A percentile compares a stretch with the other conserved stretches of the same genome.
phyloP scores from a whole-genome alignment of 2,329 filamentous ascomycete genomes.

The Trichophyton equinum region DNA sequence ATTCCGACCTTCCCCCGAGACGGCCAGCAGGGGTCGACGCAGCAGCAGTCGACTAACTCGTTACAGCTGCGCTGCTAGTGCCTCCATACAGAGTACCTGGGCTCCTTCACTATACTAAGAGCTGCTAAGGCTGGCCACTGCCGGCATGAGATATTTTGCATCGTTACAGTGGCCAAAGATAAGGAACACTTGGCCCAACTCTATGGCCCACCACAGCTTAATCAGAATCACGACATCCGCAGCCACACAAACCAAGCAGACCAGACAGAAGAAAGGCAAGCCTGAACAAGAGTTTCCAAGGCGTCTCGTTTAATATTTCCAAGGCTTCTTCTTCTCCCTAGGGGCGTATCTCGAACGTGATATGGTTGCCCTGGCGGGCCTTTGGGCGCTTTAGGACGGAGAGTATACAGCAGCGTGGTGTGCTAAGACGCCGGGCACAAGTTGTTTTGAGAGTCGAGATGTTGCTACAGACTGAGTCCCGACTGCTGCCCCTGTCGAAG shows the following conservation, averaged over 20 bases:
- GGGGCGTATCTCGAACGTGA: not conserved
- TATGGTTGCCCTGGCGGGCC: not conserved
- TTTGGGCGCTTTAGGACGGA: not conserved
- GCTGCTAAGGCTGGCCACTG: no score
- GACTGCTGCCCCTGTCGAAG: not conserved
- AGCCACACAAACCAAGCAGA: not conserved
- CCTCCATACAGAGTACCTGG: no score
- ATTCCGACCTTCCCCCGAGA: not conserved
- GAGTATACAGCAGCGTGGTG: not conserved
- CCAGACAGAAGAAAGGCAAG: not conserved
- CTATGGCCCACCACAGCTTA: not conserved
- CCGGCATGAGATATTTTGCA: no score
- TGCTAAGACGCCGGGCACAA: not conserved
- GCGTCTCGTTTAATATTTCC: not conserved
- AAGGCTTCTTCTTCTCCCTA: not conserved
- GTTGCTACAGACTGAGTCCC: not conserved
- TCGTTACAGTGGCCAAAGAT: not conserved
- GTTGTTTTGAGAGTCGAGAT: not conserved
- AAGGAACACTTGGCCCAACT: slow-evolving; percentile 1
- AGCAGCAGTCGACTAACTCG: no score
- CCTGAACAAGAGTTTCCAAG: not conserved
- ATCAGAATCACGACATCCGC: not conserved
- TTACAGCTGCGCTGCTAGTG: no score
- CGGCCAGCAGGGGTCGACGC: not conserved
- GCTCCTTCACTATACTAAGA: no score